Base-by-base conservation (phyloP, 805 yeast genomes). In the Zygoascus flipseniorum region DNA sequence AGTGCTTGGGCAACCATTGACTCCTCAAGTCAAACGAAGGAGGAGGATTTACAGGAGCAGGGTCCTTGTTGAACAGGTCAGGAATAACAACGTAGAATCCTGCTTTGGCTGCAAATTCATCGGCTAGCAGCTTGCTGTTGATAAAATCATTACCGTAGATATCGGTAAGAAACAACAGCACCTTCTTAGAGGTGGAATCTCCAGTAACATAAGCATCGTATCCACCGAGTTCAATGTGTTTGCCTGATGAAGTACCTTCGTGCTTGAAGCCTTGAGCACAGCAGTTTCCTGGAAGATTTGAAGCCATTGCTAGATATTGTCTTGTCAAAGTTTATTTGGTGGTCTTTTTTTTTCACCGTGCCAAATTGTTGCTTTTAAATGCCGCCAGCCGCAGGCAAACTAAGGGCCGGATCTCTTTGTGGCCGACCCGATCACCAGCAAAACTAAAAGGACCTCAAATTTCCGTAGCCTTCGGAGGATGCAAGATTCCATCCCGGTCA, bases 11-110 rank as follows among this genome's bases (percentile, higher is more conserved):
- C 23, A 76, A 59, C 95, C 95, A 89, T 0, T 60, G 64, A 26
- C 35, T 54, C 28, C 28, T 23, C 16, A 72, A 60, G 51, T 54
- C 59, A 37, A 61, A 58, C 41, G 56, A 58, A 39, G 51, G 59
- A 26, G 56, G 56, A 35, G 54, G 55, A 39, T 54, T 52, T 43
- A 58, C 62, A 23, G 74, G 75, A 42, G 74, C 73, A 47, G 80
- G 76, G 50, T 77, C 83, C 35, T 78, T 79, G 31, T 77, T 68
- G 60, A 88, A 75, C 54, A 86, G 74, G 67, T 89, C 96, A 14
- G 96, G 96, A 37, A 84, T 69, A 48, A 83, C 72, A 1, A 85
- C 92, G 45, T 76, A 78, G 71, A 76, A 87, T 26, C 88, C 87
- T 14, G 19, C 37, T 8, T 66, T 66, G 48, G 68, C 68, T 46